Percentiles rank a stretch among this genome's conserved stretches.
Conservation (phyloP, 2,329 filamentous ascomycete species). For the Cercospora sp. region DNA sequence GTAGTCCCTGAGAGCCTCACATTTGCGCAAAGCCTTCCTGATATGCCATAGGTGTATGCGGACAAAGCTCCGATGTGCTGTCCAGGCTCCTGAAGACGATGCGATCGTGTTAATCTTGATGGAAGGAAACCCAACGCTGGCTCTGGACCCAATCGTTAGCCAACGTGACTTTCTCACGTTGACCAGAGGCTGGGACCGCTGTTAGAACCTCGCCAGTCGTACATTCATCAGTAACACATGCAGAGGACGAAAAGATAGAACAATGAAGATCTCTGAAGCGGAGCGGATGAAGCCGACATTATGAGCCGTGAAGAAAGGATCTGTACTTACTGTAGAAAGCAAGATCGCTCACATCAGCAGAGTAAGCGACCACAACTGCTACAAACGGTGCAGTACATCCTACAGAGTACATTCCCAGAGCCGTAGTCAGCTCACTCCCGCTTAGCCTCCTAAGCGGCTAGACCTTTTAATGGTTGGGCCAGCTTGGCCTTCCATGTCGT, state of each 20-base stretch:
- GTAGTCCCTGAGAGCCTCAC: not conserved
- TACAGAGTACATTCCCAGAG: not conserved
- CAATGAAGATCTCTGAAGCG: not conserved
- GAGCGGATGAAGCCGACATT: not conserved
- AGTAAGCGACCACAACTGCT: not conserved
- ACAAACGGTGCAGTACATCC: not conserved
- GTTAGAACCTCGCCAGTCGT: not conserved
- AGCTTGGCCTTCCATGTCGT: not conserved
- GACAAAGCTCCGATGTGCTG: not conserved
- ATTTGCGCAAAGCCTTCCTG: not conserved
- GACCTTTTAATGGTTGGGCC: not conserved
- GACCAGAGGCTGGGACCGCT: not conserved
- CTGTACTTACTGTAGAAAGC: not conserved
- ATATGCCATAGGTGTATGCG: not conserved
- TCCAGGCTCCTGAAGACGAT: not conserved
- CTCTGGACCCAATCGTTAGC: not conserved
- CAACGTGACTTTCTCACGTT: not conserved
- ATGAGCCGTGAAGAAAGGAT: not conserved
- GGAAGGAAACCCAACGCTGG: not conserved
- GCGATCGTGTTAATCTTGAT: not conserved
- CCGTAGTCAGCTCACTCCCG: not conserved
- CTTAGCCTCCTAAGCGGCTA: not conserved
- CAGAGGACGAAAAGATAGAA: not conserved
- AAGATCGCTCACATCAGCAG: not conserved
- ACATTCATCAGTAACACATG: not conserved